Base-by-base conservation (phyloP, 768 basidiomycete species). In the Thelephora aurantiotincta region DNA sequence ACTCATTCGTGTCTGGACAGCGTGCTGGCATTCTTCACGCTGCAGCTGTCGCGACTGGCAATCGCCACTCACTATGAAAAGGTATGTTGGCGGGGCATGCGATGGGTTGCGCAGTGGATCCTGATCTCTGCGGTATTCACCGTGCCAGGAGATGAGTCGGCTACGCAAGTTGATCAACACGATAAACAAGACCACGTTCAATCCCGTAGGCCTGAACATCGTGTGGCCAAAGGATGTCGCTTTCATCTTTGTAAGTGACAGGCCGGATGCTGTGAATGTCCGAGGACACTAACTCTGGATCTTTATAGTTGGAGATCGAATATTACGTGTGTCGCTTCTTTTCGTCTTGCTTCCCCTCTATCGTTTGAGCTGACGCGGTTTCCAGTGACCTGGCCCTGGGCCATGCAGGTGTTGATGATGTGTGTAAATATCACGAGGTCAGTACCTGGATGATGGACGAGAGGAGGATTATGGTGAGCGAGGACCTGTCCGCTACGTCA, bases 131-230 rank as follows among this genome's bases (percentile, higher is more conserved):
- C 26, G 26, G 26, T 20, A n/a, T 12, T 20, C 4, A 19, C 20
- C 2, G 22, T 43, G 3, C 44, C 56, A 97, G 92, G 85, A 93
- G 63, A 83, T 98, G 78, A 60, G 61, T 18, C 71, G 77, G 45
- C 67, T 94, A 23, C 71, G 77, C 48, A 55, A 60, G 14, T 65
- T 77, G 26, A 73, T 99, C 50, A 71, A 79, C 33, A 67, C 75
- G 45, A 65, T 82, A 43, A 99, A 99, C 62, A 59, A 61, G 20
- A 72, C 73, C 44, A 49, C 88, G 16, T 96, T 81, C 67, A 91
- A 97, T 58, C 84, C 87, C 0, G 78, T 70, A 6, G 96, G 96
- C 1, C 64, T 99, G 55, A 85, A 91, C 54, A 75, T 98, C 36
- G 66, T 92, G 13, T 88, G 83, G 76, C 96, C 96, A 1, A 68